Base-by-base conservation (phyloP, 2,329 filamentous ascomycete genomes). In the Fusarium pseudoanthophilum region DNA sequence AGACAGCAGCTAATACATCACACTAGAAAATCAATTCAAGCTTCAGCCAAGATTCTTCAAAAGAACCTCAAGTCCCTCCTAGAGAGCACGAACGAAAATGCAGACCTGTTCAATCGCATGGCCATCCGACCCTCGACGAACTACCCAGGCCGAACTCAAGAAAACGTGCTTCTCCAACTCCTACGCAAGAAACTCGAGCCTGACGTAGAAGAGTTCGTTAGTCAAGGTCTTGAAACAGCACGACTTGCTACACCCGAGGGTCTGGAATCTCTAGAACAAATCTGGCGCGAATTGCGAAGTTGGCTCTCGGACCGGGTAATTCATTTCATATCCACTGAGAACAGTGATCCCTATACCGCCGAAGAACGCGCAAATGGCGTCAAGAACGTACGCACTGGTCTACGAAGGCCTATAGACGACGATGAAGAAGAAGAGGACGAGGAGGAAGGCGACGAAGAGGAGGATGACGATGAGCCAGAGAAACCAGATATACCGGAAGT, bases 141-240 rank as follows among this genome's bases (percentile, higher is more conserved):
- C 80, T 96, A 89, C 82, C 94, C 90, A 9, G 92, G 90, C 42
- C 91, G 88, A 75, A 91, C 88, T 10, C 90, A 93, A 67, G 90
- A 92, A 80, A 83, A 81, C 55, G 86, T 93, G 8, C 86, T 95
- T 3, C 86, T 89, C 32, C 89, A 92, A 76, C 85, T 97, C 5
- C 85, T 97, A 37, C 91, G 94, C 43, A 97, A 96, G 83, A 96
- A 96, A 80, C 87, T 95, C 55, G 94, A 96, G 74, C 93, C 93
- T 0, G 87, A 89, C 30, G 91, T 95, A 24, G 93, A 95, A 79
- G 90, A 91, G 64, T 91, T 92, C 83, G 90, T 95, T 32, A 88
- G 90, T 28, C 84, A 90, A 58, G 92, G 91, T 2, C 87, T 89
- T 40, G 85, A 85, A 65, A 84, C 84, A 34, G 85, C 85, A 18